Evolutionary conservation across 2,329 filamentous ascomycete genomes (phyloP), one percentile per base, ranked within the genome.

Genomic region (Cordyceps cateniannulata): DNA sequence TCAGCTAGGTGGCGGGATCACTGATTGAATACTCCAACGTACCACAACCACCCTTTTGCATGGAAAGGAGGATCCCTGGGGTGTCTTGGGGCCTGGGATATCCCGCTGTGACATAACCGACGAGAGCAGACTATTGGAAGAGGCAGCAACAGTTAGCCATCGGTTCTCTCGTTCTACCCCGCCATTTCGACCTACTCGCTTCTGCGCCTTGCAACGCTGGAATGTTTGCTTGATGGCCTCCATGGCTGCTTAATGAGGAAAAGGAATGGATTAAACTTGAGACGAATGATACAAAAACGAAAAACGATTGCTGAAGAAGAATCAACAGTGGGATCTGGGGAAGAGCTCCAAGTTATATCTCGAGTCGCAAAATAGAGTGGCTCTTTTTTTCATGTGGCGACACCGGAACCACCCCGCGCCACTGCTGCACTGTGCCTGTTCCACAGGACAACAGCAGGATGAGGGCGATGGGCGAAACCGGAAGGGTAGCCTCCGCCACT

Each of bases 91-190:
- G 81, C 40, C 85, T 90, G 18, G 95, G 95, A 72, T 87, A 99
- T 60, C 95, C 95, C 62, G 93, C 93, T 27, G 95, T 99, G 71
- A 97, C 91, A 81, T 99, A 99, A 29, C 93, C 93, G 65, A 99
- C 91, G 64, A 99, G 83, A 55, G 95, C 93, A 66, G 90, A 80
- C 84, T 95, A 73, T 65, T 70, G 14, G 40, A 10, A 22, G 53
- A 56, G 60, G 29, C 27, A 35, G 35, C 42, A 57, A 64, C 63
- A 60, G 64, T 70, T 64, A 69, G 67, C 49, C n/a, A 55, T 42
- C 27, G 40, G 25, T 18, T 24, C 6, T 54, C 22, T 18, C 25
- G 18, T 48, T 38, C 38, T 47, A 45, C 35, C 32, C 55, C 44
- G 47, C 61, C 35, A 53, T 49, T 63, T 52, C 49, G 32, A 76